Evolutionary conservation across 352 stramenopile genomes (phyloP), one percentile per base, ranked within the genome.

Genomic region (Phytopythium ostracodes): DNA sequence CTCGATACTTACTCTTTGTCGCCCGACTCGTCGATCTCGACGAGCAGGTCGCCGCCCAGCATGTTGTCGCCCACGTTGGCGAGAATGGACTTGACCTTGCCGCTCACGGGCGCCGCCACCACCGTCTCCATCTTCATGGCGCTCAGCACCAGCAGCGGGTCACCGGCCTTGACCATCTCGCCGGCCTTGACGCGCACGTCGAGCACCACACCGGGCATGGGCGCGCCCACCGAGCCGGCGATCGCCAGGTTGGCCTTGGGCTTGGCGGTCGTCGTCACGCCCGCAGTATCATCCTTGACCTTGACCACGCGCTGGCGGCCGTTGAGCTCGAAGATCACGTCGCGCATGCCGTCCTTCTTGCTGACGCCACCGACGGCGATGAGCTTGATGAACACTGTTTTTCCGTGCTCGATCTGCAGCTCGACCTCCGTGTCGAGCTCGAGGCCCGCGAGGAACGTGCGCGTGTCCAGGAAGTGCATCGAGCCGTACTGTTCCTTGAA

Each of bases 81-180:
- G 60, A 88, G 79, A 56, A 99, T 87, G 53, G 82, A 67, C 70
- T 89, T 95, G 31, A 99, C 82, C 60, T 89, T 87, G 62, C 97
- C 97, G 44, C 77, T 82, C 54, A 95, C 87, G 1, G 96, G 89
- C 27, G 95, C 89, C 46, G 89, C 74, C 36, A 99, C 93, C 31
- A 97, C 89, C 4, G 96, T 99, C 82, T 99, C 96, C 97, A 99
- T 99, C 81, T 99, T 99, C 96, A 99, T 99, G 59, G 97, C 97
- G 35, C 83, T 97, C 51, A 99, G 76, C 50, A 98, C 88, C 31
- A 98, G 77, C 38, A 99, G 83, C 33, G 93, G 87, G 63, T 97
- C 76, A 47, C 96, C 97, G 22, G 83, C 84, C 70, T 98, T 96
- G 20, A 99, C 89, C 38, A 88, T 83, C 68, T 98, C 84, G 38